phyloP scores from a whole-genome alignment of 768 basidiomycete genomes.

The Termitomyces sp. region DNA sequence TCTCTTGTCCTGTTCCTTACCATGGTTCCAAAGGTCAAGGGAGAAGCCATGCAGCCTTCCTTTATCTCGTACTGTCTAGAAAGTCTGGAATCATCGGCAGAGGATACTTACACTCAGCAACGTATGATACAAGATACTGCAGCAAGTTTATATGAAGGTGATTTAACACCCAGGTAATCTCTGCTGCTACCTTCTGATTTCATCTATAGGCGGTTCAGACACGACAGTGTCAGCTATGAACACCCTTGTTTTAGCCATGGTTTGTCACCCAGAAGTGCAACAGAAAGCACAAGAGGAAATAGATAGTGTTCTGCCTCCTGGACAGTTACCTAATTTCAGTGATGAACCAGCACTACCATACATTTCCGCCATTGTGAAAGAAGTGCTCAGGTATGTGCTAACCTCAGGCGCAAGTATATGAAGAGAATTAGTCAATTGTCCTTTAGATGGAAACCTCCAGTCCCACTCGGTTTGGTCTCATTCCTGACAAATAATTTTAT shows the following conservation, averaged over 20 bases:
- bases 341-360: constrained; percentile 25
- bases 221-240: constrained; percentile 19
- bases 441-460: constrained; percentile 18
- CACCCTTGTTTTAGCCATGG: constrained; percentile 22
- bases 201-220: not conserved
- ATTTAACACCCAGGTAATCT: constrained; percentile 4
- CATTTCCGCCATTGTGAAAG: constrained; percentile 25
- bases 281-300: constrained; percentile 19
- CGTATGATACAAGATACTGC: not conserved
- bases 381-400: constrained; percentile 16
- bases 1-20: not conserved
- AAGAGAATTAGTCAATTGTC: not conserved
- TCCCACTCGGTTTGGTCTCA: constrained; percentile 16
- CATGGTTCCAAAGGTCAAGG: not conserved
- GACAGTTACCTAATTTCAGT: constrained; percentile 23
- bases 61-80: constrained; percentile 12
- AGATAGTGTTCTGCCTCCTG: constrained; percentile 20
- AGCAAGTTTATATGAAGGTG: not conserved
- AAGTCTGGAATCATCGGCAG: not conserved
- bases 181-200: not conserved
- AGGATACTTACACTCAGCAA: not conserved
- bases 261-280: constrained; percentile 21
- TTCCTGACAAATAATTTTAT: not conserved
- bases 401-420: not conserved
- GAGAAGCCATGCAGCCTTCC: constrained; percentile 15